A percentile compares a stretch with the other conserved stretches of the same genome.
These are phyloP conservation scores for Mycocentrospora acerina DNA, from an alignment of 2,329 filamentous ascomycete genomes.

Conservation along the genomic window DNA sequence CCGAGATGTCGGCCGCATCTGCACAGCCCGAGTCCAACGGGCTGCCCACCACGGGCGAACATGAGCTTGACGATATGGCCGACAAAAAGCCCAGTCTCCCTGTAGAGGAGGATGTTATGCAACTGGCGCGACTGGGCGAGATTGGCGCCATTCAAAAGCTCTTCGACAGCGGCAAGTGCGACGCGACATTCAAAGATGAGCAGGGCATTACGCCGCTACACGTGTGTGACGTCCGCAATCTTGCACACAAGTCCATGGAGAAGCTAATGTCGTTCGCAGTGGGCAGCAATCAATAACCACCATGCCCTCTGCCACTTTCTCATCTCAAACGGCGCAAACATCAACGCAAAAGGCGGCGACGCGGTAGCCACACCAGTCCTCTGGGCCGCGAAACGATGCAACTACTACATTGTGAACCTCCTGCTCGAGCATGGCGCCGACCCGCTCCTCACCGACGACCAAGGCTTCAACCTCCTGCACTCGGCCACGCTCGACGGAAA, in stretches of 20 bases:
- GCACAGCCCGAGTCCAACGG: conserved; percentile 24
- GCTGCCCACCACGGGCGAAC: conserved; percentile 22
- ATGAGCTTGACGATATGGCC: conserved; percentile 42
- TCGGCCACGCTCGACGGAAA: conserved; percentile 97
- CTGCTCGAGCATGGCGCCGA: conserved; percentile 90
- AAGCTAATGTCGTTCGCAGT: conserved; percentile 59
- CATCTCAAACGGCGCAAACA: conserved; percentile 79
- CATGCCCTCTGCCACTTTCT: conserved; percentile 97
- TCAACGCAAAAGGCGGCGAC: conserved; percentile 94
- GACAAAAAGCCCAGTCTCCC: conserved; percentile 45
- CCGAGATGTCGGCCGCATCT: conserved; percentile 30
- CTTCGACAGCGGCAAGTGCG: conserved; percentile 78
- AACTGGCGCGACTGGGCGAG: conserved; percentile 86
- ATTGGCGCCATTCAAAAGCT: conserved; percentile 84
- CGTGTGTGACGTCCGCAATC: conserved; percentile 54
- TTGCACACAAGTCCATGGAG: background rate
- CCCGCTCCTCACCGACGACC: conserved; percentile 85
- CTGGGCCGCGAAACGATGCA: conserved; percentile 94
- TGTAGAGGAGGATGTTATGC: conserved; percentile 86
- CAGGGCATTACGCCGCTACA: conserved; percentile 96
- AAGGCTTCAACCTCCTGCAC: conserved; percentile 97
- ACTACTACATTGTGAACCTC: conserved; percentile 95
- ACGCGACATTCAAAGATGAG: conserved; percentile 80
- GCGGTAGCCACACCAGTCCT: conserved; percentile 91
- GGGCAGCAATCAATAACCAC: conserved; percentile 99